Evolutionary conservation across 2,329 filamentous ascomycete genomes (phyloP).

Genomic region (Xylariomycetidae sp.): DNA sequence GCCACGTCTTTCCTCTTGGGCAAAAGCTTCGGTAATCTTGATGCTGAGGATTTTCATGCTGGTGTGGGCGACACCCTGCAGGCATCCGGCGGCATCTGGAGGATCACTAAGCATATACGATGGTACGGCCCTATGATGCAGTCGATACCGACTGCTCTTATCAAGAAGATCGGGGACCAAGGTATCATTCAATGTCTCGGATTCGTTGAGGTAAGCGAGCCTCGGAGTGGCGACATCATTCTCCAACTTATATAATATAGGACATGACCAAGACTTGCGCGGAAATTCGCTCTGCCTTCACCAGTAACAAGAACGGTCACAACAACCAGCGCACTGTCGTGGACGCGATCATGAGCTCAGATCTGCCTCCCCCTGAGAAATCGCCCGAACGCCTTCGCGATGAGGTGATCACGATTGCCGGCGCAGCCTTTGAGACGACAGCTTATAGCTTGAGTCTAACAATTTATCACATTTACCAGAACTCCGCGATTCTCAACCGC

Average conservation of each 20-base stretch:
- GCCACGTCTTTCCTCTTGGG: conserved; percentile 7
- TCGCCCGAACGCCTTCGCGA: not conserved
- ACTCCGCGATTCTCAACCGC: not conserved
- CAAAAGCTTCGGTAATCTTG: conserved; percentile 7
- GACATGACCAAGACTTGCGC: no score
- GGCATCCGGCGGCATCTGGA: not conserved
- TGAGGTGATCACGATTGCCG: conserved; percentile 3
- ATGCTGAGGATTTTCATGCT: conserved; percentile 7
- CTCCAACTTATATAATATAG: no score
- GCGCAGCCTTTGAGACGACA: conserved; percentile 5
- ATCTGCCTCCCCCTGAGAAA: conserved; percentile 1
- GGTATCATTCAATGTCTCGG: no score
- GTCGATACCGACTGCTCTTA: conserved; percentile 1
- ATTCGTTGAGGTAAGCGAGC: no score
- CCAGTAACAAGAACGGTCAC: no score
- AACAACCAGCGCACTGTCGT: no score
- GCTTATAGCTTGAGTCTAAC: conserved; percentile 1
- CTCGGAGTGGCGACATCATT: no score
- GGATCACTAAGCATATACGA: conserved; percentile 4
- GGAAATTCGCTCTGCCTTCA: no score
- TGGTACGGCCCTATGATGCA: conserved; percentile 3
- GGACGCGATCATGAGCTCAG: not conserved
- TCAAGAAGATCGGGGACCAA: no score
- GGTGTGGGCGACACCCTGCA: conserved; percentile 2
- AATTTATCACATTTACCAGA: conserved; percentile 1